A percentile compares a stretch with the other conserved stretches of the same genome.
Conservation (phyloP, 169 alveolate species). For the Babesia sp. region DNA sequence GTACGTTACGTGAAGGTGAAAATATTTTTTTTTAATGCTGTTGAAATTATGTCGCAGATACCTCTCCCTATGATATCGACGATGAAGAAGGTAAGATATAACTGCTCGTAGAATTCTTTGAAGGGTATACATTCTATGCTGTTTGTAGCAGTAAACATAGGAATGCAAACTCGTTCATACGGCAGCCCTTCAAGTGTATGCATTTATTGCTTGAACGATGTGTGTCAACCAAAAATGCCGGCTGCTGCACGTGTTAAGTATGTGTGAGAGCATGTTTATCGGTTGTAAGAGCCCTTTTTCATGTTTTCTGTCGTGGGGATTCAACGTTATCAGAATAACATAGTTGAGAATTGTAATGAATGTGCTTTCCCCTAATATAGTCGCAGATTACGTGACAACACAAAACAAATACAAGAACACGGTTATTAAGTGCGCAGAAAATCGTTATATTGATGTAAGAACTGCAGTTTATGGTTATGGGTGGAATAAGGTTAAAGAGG, state of each 20-base stretch:
- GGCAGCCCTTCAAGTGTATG: too few relatives aligned
- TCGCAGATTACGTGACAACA: neutral
- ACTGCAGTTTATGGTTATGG: slow-evolving; percentile 19
- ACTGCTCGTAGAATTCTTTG: neutral
- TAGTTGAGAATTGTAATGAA: neutral
- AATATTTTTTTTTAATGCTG: neutral
- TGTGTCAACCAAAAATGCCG: too few relatives aligned
- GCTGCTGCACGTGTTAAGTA: too few relatives aligned
- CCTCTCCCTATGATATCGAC: neutral
- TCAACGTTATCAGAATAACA: too few relatives aligned
- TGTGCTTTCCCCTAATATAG: neutral
- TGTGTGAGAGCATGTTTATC: too few relatives aligned
- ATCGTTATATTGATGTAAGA: slow-evolving; percentile 4
- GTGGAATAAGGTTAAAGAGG: neutral
- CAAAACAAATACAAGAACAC: neutral
- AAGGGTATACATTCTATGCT: neutral
- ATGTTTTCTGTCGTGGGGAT: too few relatives aligned
- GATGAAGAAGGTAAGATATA: neutral
- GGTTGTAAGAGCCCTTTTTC: too few relatives aligned
- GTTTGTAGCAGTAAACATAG: too few relatives aligned
- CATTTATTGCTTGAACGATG: too few relatives aligned
- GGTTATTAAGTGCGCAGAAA: neutral
- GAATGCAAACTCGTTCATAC: too few relatives aligned
- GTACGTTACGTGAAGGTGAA: neutral
- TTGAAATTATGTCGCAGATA: slow-evolving; percentile 5